Base-by-base conservation (phyloP, 1,139 yeast genomes). In the Yamadazyma triangularis region DNA sequence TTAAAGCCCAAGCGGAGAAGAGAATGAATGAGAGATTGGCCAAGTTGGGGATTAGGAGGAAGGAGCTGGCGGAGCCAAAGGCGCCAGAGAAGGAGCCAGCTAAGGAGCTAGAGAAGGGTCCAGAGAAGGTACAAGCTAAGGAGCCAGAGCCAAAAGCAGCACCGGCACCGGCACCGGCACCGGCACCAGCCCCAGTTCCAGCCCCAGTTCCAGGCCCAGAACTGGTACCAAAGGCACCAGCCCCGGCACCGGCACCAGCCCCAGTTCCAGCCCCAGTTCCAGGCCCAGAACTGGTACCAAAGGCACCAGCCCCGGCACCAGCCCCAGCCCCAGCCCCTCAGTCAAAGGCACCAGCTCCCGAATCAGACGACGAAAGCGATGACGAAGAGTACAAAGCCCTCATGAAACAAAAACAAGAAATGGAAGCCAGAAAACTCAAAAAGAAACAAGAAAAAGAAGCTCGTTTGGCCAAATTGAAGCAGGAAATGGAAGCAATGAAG, bases 21-120 rank as follows among this genome's bases (percentile, higher is more conserved):
- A 75, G 87, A 49, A 88, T 89, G 94, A 81, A 79, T 41, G 96
- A 88, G 48, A 70, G 93, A 46, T 68, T 88, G 51, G 96, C 95
- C 1, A 84, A 83, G 41, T 70, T 89, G 36, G 96, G 96, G 2
- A 77, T 86, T 32, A 67, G 82, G 42, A 54, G 47, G 35, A 47
- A 48, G 31, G 25, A n/a, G 18, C 15, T 22, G 18, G 32, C 35
- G 26, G 43, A 18, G 20, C 20, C 20, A 6, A 18, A 18, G 23
- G 14, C 16, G 12, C 31, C 31, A 15, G 32, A 25, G 6, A 4
- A 18, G 23, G n/a, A 24, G 6, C 12, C 18, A n/a, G 21, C 26
- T 13, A n/a, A 15, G 4, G 28, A 9, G 7, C 21, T 16, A 8
- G 30, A 13, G 8, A 28, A 26, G 10, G 27, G 31, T 23, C 13